Evolutionary conservation across 2,329 filamentous ascomycete species (phyloP).

Genomic region (Myriangium duriaei): DNA sequence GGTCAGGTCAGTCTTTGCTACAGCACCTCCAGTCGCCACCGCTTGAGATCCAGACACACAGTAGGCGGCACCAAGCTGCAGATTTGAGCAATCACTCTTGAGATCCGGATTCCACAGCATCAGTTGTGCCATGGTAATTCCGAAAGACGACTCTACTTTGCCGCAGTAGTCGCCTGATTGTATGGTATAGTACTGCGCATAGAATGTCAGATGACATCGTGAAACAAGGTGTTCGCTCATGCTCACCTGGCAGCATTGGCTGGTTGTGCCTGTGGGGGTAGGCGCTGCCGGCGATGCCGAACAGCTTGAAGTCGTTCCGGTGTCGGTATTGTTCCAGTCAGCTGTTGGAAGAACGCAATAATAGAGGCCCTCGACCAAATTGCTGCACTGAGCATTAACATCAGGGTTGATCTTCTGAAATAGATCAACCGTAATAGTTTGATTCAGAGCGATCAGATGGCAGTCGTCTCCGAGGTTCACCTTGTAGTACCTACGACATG

Average conservation of each 20-base stretch:
- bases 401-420: no score
- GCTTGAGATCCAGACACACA: slow-evolving; percentile 2
- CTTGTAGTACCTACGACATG: no score
- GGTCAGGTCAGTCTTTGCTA: no score
- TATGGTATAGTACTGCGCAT: neutral
- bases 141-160: neutral
- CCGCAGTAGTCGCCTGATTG: neutral
- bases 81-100: neutral
- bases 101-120: neutral
- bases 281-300: neutral
- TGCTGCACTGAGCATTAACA: neutral
- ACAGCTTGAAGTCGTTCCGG: neutral
- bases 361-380: neutral
- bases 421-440: no score
- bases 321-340: neutral
- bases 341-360: neutral
- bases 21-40: no score
- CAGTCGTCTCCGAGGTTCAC: no score
- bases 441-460: no score
- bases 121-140: neutral
- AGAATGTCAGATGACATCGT: neutral
- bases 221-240: no score
- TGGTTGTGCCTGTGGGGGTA: neutral
- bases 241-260: neutral
- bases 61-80: neutral